These are phyloP conservation scores for Cicer cuneatum DNA, from an alignment of 306 rosid species.

Conservation along the genomic window DNA sequence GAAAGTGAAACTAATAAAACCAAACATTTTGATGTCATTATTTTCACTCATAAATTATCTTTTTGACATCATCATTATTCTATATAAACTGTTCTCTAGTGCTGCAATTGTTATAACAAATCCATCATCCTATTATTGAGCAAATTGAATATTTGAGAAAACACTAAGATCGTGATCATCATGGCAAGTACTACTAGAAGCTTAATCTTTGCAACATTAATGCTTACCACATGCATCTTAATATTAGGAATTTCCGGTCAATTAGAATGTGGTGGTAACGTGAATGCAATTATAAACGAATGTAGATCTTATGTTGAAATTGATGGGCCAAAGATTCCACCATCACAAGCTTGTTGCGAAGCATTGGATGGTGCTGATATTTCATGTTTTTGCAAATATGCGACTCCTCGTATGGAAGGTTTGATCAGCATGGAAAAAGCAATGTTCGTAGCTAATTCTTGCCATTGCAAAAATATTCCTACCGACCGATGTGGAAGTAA, in stretches of 20 bases:
- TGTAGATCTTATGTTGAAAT: neutral
- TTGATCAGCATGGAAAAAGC: neutral
- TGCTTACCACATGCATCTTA: neutral
- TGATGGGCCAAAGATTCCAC: neutral
- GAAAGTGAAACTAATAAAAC: no score
- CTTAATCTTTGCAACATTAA: neutral
- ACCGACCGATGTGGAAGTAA: conserved; percentile 26
- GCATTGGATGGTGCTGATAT: neutral
- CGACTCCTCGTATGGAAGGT: neutral
- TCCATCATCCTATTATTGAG: neutral
- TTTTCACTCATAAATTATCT: neutral
- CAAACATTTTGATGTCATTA: no score
- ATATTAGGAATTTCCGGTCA: neutral
- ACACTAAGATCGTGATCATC: neutral
- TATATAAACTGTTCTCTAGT: neutral
- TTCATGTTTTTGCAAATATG: neutral
- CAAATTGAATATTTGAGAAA: neutral
- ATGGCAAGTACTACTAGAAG: neutral
- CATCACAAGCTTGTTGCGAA: neutral
- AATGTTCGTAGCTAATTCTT: neutral
- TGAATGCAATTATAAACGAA: neutral
- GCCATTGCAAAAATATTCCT: neutral
- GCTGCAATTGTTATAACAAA: neutral
- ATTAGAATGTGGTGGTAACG: neutral
- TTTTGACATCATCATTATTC: neutral